phyloP scores from a whole-genome alignment of 352 stramenopile genomes.

The Pythium apleroticum region DNA sequence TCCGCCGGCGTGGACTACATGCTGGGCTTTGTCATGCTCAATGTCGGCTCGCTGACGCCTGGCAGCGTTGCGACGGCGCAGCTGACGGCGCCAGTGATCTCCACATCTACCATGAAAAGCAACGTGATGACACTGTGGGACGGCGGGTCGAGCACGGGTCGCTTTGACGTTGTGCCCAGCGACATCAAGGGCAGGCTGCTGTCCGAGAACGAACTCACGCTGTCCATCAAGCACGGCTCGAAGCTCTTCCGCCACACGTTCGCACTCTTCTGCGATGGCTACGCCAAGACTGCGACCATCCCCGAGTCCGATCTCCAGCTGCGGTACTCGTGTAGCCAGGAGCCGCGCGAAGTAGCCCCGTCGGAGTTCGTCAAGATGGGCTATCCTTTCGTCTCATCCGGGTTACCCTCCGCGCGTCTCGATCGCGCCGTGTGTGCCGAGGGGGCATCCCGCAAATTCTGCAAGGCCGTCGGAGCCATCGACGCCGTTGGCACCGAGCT shows the following conservation, averaged over 20 bases:
- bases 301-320: conserved; percentile 7
- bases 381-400: conserved; percentile 6
- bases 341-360: not conserved
- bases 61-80: not conserved
- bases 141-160: conserved; percentile 5
- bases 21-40: conserved; percentile 1
- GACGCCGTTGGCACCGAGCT: not conserved
- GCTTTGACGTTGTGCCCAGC: conserved; percentile 12
- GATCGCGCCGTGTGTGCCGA: conserved; percentile 1
- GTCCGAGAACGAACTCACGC: conserved; percentile 7
- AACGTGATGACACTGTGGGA: conserved; percentile 10
- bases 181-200: conserved; percentile 12
- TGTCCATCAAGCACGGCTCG: conserved; percentile 9
- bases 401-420: conserved; percentile 13
- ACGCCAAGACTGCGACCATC: not conserved
- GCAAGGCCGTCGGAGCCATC: not conserved
- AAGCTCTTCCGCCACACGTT: conserved; percentile 7
- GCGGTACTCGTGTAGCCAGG: conserved; percentile 5
- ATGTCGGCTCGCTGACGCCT: not conserved
- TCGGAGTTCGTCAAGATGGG: not conserved
- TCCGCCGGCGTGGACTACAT: conserved; percentile 4
- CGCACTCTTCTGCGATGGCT: conserved; percentile 9
- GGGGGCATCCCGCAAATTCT: not conserved
- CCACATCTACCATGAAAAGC: not conserved
- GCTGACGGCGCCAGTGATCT: not conserved